Evolutionary conservation across 768 basidiomycete species (phyloP), one percentile per base, ranked within the genome.

Genomic region (Psilocybe subaeruginosa): DNA sequence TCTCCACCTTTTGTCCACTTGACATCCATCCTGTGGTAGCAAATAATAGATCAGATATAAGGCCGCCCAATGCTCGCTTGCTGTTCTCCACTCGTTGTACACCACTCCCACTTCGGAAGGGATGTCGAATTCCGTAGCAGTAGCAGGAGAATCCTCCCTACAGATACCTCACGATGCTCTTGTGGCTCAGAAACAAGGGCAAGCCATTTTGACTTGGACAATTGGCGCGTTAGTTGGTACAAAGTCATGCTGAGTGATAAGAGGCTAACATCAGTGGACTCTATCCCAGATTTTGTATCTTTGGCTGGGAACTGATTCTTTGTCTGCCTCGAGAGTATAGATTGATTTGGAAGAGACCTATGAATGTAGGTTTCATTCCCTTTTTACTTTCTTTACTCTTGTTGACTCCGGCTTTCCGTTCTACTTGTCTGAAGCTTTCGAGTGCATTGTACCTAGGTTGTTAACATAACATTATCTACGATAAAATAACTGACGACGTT

Each of bases 281-380:
- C 23, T 8, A 43, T 43, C 29, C 19, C 23, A 72, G 71, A 55
- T 72, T 70, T 54, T 72, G 69, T 30, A 69, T 72, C 6, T 72
- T 68, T 61, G 71, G 71, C 4, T 70, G 69, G 69, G 67, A 72
- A 31, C 68, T 64, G 54, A 59, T 70, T 29, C 62, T 70, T 47
- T 69, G 67, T 52, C 64, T 70, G 12, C 71, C 67, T 19, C 50
- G 67, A 43, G 71, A 72, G 48, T 66, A 67, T 52, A 49, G 59
- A 39, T 63, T 64, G 23, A 64, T 72, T 17, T 70, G 69, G 71
- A 72, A 57, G 55, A 67, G 62, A 55, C 56, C 66, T 17, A 66
- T 67, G n/a, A 70, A 59, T 41, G 69, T 70, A 66, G 8, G 64
- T 43, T 43, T 6, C 11, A 39, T 39, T n/a, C 41, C 5, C 14